Conservation (phyloP, 169 alveolate species). For the Toxoplasma gondii region DNA sequence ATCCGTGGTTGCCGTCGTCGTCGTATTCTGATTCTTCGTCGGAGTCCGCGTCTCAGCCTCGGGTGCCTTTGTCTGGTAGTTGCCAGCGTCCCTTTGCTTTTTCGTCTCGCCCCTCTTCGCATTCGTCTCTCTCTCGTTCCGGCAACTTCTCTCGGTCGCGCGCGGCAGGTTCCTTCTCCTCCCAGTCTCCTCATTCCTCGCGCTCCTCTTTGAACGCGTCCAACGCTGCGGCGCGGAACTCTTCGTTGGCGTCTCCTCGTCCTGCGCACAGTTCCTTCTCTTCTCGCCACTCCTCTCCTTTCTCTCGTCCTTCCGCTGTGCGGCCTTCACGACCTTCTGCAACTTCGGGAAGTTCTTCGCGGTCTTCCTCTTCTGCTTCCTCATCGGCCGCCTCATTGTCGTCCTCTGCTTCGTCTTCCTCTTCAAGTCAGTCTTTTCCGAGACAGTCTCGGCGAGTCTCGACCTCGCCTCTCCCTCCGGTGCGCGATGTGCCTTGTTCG, state of each 20-base stretch:
- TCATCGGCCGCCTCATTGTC: background rate
- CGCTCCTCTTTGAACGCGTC: background rate
- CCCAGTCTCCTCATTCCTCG: background rate
- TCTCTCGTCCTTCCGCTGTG: background rate
- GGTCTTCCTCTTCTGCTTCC: background rate
- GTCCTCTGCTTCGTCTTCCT: background rate
- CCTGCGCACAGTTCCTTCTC: background rate
- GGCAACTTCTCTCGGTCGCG: no score
- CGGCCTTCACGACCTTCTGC: no score
- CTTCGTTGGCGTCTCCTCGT: background rate
- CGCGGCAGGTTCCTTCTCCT: background rate
- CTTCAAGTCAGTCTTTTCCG: background rate
- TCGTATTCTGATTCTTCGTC: background rate
- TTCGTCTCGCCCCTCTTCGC: no score
- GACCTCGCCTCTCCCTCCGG: no score
- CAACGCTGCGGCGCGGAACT: background rate
- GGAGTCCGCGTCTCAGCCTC: no score
- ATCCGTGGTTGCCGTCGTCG: background rate
- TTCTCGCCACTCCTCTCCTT: background rate
- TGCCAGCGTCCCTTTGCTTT: no score
- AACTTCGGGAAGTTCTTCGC: background rate
- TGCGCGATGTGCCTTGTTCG: no score
- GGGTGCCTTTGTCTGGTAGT: no score
- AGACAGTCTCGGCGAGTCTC: no score
- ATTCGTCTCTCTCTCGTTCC: no score